These are phyloP conservation scores for Aspergillus tanneri DNA, from an alignment of 2,329 filamentous ascomycete species.

Conservation along the genomic window DNA sequence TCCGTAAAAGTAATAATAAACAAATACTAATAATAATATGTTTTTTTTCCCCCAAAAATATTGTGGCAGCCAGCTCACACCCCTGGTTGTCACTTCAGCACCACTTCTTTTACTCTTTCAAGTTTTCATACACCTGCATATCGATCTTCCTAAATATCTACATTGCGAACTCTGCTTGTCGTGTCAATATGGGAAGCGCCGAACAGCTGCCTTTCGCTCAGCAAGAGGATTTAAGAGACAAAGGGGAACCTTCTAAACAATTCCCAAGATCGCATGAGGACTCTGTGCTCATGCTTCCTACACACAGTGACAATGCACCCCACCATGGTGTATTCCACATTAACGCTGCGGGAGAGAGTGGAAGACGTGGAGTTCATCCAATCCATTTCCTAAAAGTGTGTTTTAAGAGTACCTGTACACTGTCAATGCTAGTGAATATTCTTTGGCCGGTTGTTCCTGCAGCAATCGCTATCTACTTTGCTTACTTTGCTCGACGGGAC, in stretches of 20 bases:
- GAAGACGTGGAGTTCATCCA: constrained; percentile 64
- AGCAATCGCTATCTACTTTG: constrained; percentile 65
- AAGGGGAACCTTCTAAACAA: constrained; percentile 10
- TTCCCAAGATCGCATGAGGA: constrained; percentile 17
- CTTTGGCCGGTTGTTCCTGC: constrained; percentile 74
- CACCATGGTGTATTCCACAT: constrained; percentile 33
- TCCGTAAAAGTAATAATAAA: no score
- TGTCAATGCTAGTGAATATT: constrained; percentile 66
- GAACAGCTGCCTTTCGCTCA: constrained; percentile 5
- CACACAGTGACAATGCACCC: constrained; percentile 21
- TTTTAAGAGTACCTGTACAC: constrained; percentile 62
- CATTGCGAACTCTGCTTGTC: background rate
- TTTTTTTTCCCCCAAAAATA: no score
- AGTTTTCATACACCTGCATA: no score
- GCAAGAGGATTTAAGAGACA: constrained; percentile 7
- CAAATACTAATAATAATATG: no score
- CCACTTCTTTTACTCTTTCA: no score
- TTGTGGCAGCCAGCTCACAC: no score
- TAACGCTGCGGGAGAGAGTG: constrained; percentile 61
- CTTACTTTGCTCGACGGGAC: constrained; percentile 55
- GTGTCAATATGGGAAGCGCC: background rate
- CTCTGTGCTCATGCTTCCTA: constrained; percentile 30
- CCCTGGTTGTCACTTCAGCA: no score
- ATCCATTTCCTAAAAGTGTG: constrained; percentile 63
- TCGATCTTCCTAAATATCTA: no score